Conservation (phyloP, 192 early-diverging fungal genomes). For the Rhizophagus clarus region DNA sequence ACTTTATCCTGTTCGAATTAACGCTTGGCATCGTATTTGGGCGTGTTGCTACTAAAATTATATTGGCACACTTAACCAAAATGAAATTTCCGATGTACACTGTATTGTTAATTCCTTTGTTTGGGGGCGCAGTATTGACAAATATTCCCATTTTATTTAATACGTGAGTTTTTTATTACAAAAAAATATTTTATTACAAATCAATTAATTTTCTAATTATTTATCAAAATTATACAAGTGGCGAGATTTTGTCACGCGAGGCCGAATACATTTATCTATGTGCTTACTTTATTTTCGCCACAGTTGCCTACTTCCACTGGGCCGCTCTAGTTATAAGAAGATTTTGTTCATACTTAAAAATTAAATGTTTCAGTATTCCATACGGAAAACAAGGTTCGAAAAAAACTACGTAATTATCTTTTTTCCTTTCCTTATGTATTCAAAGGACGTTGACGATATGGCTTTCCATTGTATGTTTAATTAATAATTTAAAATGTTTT, state of each 20-base stretch:
- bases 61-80: constrained; percentile 87
- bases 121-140: constrained; percentile 69
- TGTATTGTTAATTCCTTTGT: constrained; percentile 72
- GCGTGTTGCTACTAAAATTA: constrained; percentile 86
- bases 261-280: constrained; percentile 72
- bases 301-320: constrained; percentile 84
- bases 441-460: not conserved
- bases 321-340: constrained; percentile 82
- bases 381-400: constrained; percentile 12
- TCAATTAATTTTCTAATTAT: not conserved
- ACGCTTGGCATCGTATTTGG: constrained; percentile 83
- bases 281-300: constrained; percentile 70
- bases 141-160: constrained; percentile 59
- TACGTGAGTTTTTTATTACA: constrained; percentile 42
- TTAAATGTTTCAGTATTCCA: constrained; percentile 83
- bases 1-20: constrained; percentile 74
- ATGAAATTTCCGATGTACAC: constrained; percentile 82
- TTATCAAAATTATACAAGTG: constrained; percentile 38
- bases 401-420: constrained; percentile 12
- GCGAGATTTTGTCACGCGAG: constrained; percentile 65
- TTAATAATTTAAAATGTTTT: not conserved
- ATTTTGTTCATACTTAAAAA: constrained; percentile 84
- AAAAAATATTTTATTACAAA: not conserved
- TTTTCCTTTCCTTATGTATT: not conserved
- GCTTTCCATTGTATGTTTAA: not conserved